phyloP scores from a whole-genome alignment of 495 filamentous ascomycete species.

The Annulohypoxylon maeteangense region DNA sequence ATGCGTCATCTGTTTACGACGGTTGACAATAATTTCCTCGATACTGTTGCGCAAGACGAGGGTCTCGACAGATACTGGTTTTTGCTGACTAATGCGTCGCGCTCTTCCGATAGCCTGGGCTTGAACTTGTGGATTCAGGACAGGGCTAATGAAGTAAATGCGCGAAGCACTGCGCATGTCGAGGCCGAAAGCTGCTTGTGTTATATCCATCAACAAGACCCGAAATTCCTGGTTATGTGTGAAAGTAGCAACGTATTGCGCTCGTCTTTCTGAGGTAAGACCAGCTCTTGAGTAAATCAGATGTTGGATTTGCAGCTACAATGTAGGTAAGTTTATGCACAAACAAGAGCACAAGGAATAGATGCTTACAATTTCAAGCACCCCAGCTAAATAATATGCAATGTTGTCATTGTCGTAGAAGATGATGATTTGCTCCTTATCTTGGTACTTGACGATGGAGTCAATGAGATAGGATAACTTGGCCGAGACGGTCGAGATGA shows the following conservation, averaged over 20 bases:
- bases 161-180: conserved; percentile 84
- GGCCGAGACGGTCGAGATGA: conserved; percentile 83
- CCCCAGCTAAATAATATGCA: conserved; percentile 83
- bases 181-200: conserved; percentile 86
- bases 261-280: conserved; percentile 67
- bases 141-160: conserved; percentile 92
- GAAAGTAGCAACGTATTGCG: conserved; percentile 81
- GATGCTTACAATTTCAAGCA: conserved; percentile 71
- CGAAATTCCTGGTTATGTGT: conserved; percentile 68
- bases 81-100: conserved; percentile 85
- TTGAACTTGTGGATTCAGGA: conserved; percentile 85
- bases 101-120: conserved; percentile 93
- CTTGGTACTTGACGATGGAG: conserved; percentile 70
- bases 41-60: conserved; percentile 83
- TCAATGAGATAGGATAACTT: conserved; percentile 90
- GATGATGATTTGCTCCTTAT: conserved; percentile 84
- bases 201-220: conserved; percentile 89
- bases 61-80: conserved; percentile 86
- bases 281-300: conserved; percentile 82
- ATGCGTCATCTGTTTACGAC: conserved; percentile 79
- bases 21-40: conserved; percentile 83
- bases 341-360: not conserved
- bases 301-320: conserved; percentile 71
- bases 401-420: conserved; percentile 92
- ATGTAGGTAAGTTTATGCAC: conserved; percentile 27